These are phyloP conservation scores for Escovopsis sp. DNA, from an alignment of 2,329 filamentous ascomycete species.

Conservation along the genomic window DNA sequence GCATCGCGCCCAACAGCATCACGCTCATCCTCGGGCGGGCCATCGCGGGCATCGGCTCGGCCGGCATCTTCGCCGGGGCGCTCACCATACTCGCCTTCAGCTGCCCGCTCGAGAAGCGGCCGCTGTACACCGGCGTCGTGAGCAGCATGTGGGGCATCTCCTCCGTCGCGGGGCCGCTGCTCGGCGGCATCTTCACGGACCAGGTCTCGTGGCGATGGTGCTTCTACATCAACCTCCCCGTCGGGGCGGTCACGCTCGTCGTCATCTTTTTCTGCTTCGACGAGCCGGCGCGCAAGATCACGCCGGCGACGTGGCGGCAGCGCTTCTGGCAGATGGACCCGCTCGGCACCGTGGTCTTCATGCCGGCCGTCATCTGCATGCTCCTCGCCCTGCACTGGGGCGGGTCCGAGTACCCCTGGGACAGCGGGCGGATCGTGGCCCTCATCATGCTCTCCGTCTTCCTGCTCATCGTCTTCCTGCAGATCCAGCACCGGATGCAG, in stretches of 20 bases:
- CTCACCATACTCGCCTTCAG: conserved; percentile 29
- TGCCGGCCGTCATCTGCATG: conserved; percentile 24
- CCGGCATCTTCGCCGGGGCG: conserved; percentile 28
- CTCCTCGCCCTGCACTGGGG: conserved; percentile 32
- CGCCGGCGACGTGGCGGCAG: conserved; percentile 16
- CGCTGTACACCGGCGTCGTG: conserved; percentile 12
- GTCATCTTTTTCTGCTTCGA: conserved; percentile 18
- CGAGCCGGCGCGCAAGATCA: conserved; percentile 17
- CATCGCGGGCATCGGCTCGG: conserved; percentile 26
- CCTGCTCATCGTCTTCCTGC: conserved; percentile 15
- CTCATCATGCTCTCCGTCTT: conserved; percentile 20
- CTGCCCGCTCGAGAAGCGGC: conserved; percentile 11
- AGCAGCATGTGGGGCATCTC: conserved; percentile 12
- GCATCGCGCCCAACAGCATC: conserved; percentile 18
- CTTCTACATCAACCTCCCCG: conserved; percentile 25
- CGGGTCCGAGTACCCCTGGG: conserved; percentile 23
- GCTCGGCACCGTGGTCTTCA: conserved; percentile 14
- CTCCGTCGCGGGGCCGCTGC: conserved; percentile 17
- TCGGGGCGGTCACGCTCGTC: conserved; percentile 13
- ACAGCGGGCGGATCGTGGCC: conserved; percentile 20
- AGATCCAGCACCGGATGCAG: conserved; percentile 20
- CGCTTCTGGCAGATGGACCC: conserved; percentile 25
- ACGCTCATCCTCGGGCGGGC: conserved; percentile 32
- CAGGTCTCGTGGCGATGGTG: conserved; percentile 25
- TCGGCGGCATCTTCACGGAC: conserved; percentile 23